These are phyloP conservation scores for Rhizopus delemar DNA, from an alignment of 371 early-diverging fungal genomes.

Conservation along the genomic window DNA sequence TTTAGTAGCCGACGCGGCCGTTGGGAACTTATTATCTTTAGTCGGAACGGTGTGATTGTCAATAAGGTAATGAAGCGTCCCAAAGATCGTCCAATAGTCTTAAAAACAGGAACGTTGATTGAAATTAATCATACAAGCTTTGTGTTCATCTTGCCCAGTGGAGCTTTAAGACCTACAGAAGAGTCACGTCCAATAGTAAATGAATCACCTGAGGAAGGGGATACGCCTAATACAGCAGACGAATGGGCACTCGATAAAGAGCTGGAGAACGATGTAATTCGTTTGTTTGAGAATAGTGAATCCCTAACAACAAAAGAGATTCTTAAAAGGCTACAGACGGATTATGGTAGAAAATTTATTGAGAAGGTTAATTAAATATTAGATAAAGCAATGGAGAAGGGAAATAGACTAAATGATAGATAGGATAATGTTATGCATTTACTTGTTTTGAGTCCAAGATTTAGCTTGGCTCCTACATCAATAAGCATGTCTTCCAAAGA, in stretches of 20 bases:
- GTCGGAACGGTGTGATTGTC: conserved; percentile 46
- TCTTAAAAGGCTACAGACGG: conserved; percentile 1
- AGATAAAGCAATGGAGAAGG: not conserved
- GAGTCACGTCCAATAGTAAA: not conserved
- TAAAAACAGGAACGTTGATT: conserved; percentile 37
- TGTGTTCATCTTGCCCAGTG: conserved; percentile 41
- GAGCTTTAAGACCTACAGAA: conserved; percentile 2
- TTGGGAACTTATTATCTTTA: conserved; percentile 44
- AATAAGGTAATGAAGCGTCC: conserved; percentile 32
- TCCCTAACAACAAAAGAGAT: conserved; percentile 9
- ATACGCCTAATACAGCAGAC: not conserved
- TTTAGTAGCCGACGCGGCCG: conserved; percentile 25
- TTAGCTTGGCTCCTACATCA: conserved; percentile 20
- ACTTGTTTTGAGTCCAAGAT: conserved; percentile 26
- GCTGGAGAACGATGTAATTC: conserved; percentile 7
- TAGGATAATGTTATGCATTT: conserved; percentile 28
- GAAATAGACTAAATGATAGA: not conserved
- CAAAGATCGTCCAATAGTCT: conserved; percentile 20
- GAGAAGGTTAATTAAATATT: conserved; percentile 10
- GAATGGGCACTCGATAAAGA: conserved; percentile 12
- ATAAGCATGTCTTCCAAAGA: conserved; percentile 18
- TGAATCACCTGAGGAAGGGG: conserved; percentile 4
- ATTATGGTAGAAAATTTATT: conserved; percentile 2
- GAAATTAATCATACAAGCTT: conserved; percentile 38
- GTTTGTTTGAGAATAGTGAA: not conserved